Evolutionary conservation across 78 protist species (phyloP).

Genomic region (Protostelium mycophagum): DNA sequence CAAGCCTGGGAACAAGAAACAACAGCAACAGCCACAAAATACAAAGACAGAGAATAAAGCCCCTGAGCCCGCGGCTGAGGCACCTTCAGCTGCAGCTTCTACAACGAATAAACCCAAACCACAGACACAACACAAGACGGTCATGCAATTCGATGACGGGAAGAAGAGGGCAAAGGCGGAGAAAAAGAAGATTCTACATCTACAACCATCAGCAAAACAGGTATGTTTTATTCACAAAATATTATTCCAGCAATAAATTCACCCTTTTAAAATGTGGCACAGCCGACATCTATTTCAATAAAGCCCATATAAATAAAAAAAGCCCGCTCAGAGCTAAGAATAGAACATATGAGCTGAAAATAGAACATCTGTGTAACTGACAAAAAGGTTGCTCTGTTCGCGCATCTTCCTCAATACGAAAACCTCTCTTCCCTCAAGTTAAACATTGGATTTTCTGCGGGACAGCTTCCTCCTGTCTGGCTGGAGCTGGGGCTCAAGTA

Average conservation of each 20-base stretch:
- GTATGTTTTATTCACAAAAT: not conserved
- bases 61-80: not conserved
- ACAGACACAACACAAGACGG: not conserved
- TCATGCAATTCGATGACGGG: slow-evolving; percentile 47
- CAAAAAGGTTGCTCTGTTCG: slow-evolving; percentile 69
- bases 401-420: slow-evolving; percentile 81
- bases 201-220: not conserved
- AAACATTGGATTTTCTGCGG: not conserved
- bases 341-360: too few relatives aligned
- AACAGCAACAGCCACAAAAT: too few relatives aligned
- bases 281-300: too few relatives aligned
- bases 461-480: not conserved
- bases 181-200: slow-evolving; percentile 48
- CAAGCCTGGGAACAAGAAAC: not conserved
- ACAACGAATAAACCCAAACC: not conserved
- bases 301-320: too few relatives aligned
- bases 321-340: too few relatives aligned
- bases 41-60: not conserved
- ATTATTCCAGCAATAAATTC: too few relatives aligned
- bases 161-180: slow-evolving; percentile 35
- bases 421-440: slow-evolving; percentile 1
- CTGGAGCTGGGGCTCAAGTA: slow-evolving; percentile 66
- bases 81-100: too few relatives aligned
- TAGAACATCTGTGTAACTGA: too few relatives aligned
- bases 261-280: not conserved